phyloP scores from a whole-genome alignment of 2,329 filamentous ascomycete genomes.

The Cladophialophora chaetospira region DNA sequence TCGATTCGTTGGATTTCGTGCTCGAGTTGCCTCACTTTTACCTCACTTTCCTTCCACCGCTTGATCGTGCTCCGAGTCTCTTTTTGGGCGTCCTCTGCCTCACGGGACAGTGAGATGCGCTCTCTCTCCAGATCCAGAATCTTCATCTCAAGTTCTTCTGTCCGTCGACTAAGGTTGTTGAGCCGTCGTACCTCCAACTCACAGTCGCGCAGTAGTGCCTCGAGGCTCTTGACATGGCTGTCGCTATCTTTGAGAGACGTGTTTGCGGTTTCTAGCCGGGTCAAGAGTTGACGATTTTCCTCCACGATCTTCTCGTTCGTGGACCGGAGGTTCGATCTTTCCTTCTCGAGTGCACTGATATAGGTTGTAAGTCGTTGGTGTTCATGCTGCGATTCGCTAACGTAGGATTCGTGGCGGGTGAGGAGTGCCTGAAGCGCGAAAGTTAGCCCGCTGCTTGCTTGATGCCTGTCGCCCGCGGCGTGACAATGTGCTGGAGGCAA shows the following conservation, averaged over 20 bases:
- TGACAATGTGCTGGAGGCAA: neutral
- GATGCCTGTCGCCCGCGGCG: conserved; percentile 9
- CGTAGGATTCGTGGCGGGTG: conserved; percentile 88
- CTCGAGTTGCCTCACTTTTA: conserved; percentile 74
- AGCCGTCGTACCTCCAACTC: conserved; percentile 76
- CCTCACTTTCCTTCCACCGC: conserved; percentile 83
- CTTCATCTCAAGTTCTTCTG: conserved; percentile 78
- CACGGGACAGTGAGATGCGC: conserved; percentile 70
- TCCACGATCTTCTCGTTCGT: conserved; percentile 76
- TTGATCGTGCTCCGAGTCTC: conserved; percentile 78
- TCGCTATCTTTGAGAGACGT: conserved; percentile 77
- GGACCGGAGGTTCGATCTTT: conserved; percentile 72
- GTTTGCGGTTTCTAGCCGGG: conserved; percentile 85
- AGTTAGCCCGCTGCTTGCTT: conserved; percentile 57
- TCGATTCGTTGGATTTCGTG: conserved; percentile 89
- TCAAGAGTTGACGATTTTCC: conserved; percentile 78
- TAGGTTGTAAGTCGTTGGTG: conserved; percentile 68
- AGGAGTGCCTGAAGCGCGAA: conserved; percentile 81
- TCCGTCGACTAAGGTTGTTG: conserved; percentile 71
- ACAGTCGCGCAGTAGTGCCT: conserved; percentile 73
- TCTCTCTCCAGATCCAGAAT: conserved; percentile 78
- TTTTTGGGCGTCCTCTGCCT: conserved; percentile 66
- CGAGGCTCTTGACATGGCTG: conserved; percentile 73
- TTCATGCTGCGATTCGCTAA: conserved; percentile 87
- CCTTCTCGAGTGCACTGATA: conserved; percentile 72